Conservation (phyloP, 257 asterid genomes). For the Voacanga thouarsii region DNA sequence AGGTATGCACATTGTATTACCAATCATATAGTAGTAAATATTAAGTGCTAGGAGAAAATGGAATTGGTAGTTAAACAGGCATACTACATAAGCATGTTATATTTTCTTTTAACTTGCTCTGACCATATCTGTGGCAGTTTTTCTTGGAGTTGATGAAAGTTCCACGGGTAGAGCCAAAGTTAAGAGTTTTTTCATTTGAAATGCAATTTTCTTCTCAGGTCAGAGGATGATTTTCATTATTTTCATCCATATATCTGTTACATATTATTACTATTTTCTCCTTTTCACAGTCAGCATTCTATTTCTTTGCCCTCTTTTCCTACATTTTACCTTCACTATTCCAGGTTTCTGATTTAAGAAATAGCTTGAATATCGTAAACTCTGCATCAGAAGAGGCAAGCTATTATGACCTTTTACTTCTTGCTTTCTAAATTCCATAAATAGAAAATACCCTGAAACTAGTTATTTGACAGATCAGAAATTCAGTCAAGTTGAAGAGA, state of each 20-base stretch:
- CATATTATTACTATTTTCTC: not conserved
- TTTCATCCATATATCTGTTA: conserved; percentile 1
- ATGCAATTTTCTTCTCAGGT: conserved; percentile 74
- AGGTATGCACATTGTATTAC: too few species aligned
- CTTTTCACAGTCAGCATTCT: not conserved
- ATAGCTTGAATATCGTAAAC: conserved; percentile 52
- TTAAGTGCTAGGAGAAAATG: not conserved
- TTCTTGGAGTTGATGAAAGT: conserved; percentile 82
- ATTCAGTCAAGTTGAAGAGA: conserved; percentile 72
- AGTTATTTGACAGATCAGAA: conserved; percentile 59
- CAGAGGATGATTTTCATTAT: conserved; percentile 14
- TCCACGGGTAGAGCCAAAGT: conserved; percentile 76
- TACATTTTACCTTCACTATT: not conserved
- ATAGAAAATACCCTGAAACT: conserved; percentile 19
- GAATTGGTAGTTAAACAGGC: not conserved
- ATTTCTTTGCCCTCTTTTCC: not conserved
- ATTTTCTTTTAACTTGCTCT: not conserved
- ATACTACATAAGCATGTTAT: not conserved
- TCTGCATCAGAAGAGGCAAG: conserved; percentile 78
- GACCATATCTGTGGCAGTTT: conserved; percentile 44
- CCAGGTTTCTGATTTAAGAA: conserved; percentile 63
- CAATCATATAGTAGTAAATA: not conserved
- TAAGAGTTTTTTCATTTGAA: conserved; percentile 67
- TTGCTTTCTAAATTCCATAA: conserved; percentile 1
- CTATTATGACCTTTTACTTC: conserved; percentile 16